These are phyloP conservation scores for Stramenopiles sp. DNA, from an alignment of 352 stramenopile genomes.

Conservation along the genomic window DNA sequence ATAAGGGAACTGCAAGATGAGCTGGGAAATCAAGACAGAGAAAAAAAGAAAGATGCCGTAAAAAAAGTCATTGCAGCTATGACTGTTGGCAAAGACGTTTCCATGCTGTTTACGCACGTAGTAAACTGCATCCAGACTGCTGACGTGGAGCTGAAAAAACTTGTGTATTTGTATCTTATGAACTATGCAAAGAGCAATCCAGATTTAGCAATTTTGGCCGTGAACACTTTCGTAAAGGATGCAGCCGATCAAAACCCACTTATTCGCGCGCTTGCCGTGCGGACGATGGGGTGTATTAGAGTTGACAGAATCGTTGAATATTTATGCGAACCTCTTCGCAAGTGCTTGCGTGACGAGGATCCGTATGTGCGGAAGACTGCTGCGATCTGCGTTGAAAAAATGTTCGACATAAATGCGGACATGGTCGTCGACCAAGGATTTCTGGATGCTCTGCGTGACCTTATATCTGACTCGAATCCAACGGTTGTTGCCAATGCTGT, in stretches of 20 bases:
- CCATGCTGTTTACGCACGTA: conserved; percentile 95
- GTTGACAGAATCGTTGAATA: conserved; percentile 96
- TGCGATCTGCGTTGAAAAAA: conserved; percentile 96
- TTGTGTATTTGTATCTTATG: conserved; percentile 99
- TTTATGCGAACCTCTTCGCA: conserved; percentile 82
- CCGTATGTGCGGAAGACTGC: conserved; percentile 96
- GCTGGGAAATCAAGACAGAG: not conserved
- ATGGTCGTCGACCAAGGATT: conserved; percentile 76
- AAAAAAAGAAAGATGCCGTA: not conserved
- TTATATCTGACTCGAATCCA: conserved; percentile 89
- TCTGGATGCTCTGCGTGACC: conserved; percentile 94
- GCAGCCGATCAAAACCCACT: conserved; percentile 95
- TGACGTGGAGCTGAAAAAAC: conserved; percentile 99
- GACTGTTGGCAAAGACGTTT: conserved; percentile 98
- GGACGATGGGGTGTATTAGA: conserved; percentile 82
- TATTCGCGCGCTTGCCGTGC: conserved; percentile 85
- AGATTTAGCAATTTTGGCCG: conserved; percentile 97
- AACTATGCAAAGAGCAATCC: conserved; percentile 95
- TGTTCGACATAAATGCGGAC: conserved; percentile 70
- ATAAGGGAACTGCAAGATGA: not conserved
- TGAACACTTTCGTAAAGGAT: conserved; percentile 98
- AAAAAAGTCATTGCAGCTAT: conserved; percentile 91
- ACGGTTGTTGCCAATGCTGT: conserved; percentile 92
- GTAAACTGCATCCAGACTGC: conserved; percentile 87
- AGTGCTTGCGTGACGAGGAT: conserved; percentile 77